Evolutionary conservation across 257 asterid genomes (phyloP).

Genomic region (Striga asiatica): DNA sequence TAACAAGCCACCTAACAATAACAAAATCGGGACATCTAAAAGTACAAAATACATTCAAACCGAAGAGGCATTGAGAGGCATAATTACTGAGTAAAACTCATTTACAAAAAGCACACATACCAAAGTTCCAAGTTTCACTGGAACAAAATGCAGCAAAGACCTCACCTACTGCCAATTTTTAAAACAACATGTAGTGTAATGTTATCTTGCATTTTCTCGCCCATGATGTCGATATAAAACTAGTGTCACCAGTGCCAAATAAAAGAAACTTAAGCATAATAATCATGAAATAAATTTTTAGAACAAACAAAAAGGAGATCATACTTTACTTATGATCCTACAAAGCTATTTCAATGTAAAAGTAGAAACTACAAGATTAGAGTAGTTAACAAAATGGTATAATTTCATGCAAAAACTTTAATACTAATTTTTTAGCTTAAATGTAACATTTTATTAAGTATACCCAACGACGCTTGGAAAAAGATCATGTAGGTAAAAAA

Average conservation of each 20-base stretch:
- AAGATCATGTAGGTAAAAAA: conserved; percentile 7
- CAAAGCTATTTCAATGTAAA: not conserved
- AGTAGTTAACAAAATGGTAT: not conserved
- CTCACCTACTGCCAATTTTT: not conserved
- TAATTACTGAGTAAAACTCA: not conserved
- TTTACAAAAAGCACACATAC: not conserved
- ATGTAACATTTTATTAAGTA: not conserved
- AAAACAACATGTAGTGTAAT: too few relatives aligned
- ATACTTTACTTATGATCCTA: not conserved
- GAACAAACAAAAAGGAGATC: not conserved
- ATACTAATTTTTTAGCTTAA: not conserved
- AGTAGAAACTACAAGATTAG: not conserved
- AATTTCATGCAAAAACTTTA: not conserved
- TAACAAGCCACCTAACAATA: conserved; percentile 1
- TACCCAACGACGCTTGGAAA: not conserved
- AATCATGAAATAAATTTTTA: not conserved
- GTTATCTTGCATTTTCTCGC: not conserved
- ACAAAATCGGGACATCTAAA: not conserved
- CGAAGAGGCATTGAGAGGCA: not conserved
- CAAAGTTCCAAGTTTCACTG: not conserved
- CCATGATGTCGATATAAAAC: not conserved
- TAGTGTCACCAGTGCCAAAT: not conserved
- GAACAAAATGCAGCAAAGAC: not conserved
- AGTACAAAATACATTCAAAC: not conserved
- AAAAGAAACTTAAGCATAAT: not conserved